Evolutionary conservation across 371 early-diverging fungal genomes (phyloP), one percentile per base, ranked within the genome.

Genomic region (Mortierella sp.): DNA sequence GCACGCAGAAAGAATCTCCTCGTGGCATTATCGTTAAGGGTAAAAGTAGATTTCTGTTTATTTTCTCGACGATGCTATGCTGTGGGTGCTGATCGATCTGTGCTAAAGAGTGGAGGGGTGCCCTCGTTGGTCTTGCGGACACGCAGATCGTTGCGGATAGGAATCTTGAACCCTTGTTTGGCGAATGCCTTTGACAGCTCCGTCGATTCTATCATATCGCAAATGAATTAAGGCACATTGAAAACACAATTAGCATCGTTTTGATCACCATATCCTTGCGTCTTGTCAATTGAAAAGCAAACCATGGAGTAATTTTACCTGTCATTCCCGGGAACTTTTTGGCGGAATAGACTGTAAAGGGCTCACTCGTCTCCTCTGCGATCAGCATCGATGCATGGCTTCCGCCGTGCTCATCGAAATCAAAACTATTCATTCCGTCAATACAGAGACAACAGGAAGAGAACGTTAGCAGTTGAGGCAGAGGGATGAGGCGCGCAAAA

Each of bases 271-370:
- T 11, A 22, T n/a, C 43, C 39, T 64, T 4, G 19, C 14, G 55
- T 0, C 48, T 47, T 52, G 26, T 8, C 7, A 11, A 24, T 8
- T 26, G 26, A 16, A 52, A 26, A 2, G 4, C 10, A 52, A n/a
- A 52, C 26, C 44, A 45, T 19, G 40, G 41, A 1, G 22, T 37
- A 53, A 5, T 64, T 70, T 63, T 86, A 91, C 91, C 92, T 68
- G 92, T 94, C 95, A 95, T 96, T 39, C 97, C 97, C 0, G 97
- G 96, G 79, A 96, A 96, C 73, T 93, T 90, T 84, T 96, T 96
- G 41, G 96, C 94, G 11, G 95, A 91, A 77, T 93, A 96, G n/a
- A 96, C 97, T 14, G 88, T 90, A 68, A 94, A 95, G 4, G 87
- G 87, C 14, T 90, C 85, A 7, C 94, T 91, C 70, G 87, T 91